These are phyloP conservation scores for Penicillium carneum DNA, from an alignment of 2,329 filamentous ascomycete species.

Conservation along the genomic window DNA sequence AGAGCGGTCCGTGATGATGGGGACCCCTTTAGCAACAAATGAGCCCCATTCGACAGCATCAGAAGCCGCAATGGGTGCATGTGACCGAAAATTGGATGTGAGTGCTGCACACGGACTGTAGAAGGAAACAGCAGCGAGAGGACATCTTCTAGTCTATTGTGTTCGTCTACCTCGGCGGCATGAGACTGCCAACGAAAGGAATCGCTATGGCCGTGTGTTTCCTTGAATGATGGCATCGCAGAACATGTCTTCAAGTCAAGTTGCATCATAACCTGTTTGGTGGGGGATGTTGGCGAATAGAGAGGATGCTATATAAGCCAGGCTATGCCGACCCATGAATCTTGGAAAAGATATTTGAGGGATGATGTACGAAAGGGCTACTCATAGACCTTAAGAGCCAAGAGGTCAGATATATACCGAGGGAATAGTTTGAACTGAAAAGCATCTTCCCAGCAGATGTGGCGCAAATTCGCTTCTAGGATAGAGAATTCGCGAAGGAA, in stretches of 20 bases:
- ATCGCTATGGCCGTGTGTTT: conserved; percentile 9
- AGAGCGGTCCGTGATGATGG: conserved; percentile 47
- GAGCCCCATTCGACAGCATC: conserved; percentile 48
- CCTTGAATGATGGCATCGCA: conserved; percentile 17
- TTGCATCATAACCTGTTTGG: conserved; percentile 7
- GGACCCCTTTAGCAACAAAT: conserved; percentile 49
- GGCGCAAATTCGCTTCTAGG: conserved; percentile 10
- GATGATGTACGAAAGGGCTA: conserved; percentile 4
- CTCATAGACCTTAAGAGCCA: not conserved
- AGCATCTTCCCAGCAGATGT: not conserved
- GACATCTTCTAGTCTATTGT: conserved; percentile 39
- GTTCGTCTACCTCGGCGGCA: conserved; percentile 26
- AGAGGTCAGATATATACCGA: not conserved
- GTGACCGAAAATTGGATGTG: conserved; percentile 39
- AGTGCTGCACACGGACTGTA: conserved; percentile 39
- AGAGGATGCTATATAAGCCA: conserved; percentile 8
- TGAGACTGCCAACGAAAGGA: conserved; percentile 8
- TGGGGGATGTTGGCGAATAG: not conserved
- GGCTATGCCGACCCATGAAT: conserved; percentile 1
- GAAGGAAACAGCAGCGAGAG: conserved; percentile 45
- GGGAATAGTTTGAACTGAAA: not conserved
- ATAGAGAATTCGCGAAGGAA: conserved; percentile 18
- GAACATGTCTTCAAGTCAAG: conserved; percentile 21
- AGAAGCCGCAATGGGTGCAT: conserved; percentile 49
- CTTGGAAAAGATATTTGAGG: not conserved